Percentiles rank a stretch among this genome's conserved stretches.
Evolutionary conservation across 208 protist species (phyloP).

Genomic region (Blastocrithidia nonstop): DNA sequence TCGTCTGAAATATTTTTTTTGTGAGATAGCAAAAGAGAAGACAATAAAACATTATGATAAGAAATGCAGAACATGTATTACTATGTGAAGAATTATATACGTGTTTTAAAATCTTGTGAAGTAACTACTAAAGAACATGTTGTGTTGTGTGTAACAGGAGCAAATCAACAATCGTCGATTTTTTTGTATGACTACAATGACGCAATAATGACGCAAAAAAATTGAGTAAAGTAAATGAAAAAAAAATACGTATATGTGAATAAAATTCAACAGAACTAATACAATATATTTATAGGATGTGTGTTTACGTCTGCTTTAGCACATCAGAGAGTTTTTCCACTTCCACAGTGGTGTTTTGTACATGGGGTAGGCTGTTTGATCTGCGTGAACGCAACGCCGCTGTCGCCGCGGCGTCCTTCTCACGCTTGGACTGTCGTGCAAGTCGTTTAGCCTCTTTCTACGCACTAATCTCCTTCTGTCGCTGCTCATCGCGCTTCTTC

Average conservation of each 20-base stretch:
- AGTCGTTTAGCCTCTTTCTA: constrained; percentile 42
- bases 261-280: neutral
- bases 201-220: no score
- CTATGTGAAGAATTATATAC: no score
- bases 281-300: neutral
- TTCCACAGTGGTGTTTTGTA: constrained; percentile 17
- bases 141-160: no score
- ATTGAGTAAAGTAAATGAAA: no score
- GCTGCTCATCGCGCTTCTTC: constrained; percentile 39
- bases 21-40: no score
- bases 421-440: constrained; percentile 20
- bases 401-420: constrained; percentile 16
- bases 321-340: constrained; percentile 44
- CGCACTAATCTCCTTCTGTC: constrained; percentile 17
- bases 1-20: no score
- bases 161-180: no score
- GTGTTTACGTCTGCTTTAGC: constrained; percentile 9
- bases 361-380: neutral
- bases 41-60: no score
- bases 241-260: neutral
- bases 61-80: no score
- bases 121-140: no score
- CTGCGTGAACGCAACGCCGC: constrained; percentile 2
- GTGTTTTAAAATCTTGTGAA: no score
- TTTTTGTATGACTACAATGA: no score